Percentiles rank a stretch among this genome's conserved stretches.
These are phyloP conservation scores for Globisporangium radiosum DNA, from an alignment of 352 stramenopile species.

Conservation along the genomic window DNA sequence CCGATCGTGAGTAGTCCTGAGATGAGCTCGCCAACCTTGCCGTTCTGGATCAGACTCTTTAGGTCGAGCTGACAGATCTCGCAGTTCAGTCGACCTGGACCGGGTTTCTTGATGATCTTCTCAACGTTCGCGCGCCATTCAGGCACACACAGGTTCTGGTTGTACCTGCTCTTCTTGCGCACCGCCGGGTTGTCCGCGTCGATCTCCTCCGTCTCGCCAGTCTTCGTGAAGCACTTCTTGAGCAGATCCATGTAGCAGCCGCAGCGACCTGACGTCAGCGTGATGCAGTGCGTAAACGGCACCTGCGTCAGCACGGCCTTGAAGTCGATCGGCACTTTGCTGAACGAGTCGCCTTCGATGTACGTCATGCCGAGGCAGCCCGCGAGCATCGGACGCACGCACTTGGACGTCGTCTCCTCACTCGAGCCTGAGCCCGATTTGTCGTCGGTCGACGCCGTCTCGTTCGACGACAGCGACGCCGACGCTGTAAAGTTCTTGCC, in stretches of 20 bases:
- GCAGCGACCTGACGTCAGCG: constrained; percentile 51
- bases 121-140: constrained; percentile 41
- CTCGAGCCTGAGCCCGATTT: constrained; percentile 20
- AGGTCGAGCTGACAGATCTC: constrained; percentile 65
- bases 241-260: constrained; percentile 67
- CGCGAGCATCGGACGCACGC: constrained; percentile 60
- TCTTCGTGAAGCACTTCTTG: constrained; percentile 56
- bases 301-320: constrained; percentile 54
- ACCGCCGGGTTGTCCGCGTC: constrained; percentile 25
- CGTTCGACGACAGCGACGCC: constrained; percentile 19
- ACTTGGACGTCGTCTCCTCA: constrained; percentile 15
- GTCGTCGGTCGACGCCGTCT: constrained; percentile 17
- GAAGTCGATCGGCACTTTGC: constrained; percentile 58
- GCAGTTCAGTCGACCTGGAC: constrained; percentile 63
- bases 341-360: constrained; percentile 34
- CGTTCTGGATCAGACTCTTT: constrained; percentile 58
- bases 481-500: constrained; percentile 52
- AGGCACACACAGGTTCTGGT: constrained; percentile 61
- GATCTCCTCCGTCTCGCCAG: constrained; percentile 28
- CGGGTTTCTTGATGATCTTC: constrained; percentile 44
- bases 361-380: constrained; percentile 61
- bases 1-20: constrained; percentile 37
- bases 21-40: constrained; percentile 53
- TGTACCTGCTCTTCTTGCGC: constrained; percentile 31
- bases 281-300: constrained; percentile 66